These are phyloP conservation scores for Chromosphaera perkinsii DNA, from an alignment of 208 protist genomes.

Conservation along the genomic window DNA sequence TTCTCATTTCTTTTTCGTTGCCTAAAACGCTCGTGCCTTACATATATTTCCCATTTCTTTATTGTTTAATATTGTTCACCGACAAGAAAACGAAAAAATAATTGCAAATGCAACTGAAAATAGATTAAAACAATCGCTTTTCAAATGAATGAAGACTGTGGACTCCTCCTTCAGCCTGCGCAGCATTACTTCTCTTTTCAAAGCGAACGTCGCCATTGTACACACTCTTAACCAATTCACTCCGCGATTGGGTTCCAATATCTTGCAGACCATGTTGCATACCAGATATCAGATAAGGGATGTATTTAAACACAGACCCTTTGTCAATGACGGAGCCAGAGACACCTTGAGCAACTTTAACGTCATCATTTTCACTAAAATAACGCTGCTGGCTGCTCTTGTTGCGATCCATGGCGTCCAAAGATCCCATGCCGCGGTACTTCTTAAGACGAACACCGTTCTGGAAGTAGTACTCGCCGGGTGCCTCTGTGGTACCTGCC, in stretches of 20 bases:
- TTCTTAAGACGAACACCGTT: constrained; percentile 81
- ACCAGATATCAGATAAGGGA: constrained; percentile 78
- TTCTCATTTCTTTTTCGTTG: too few relatives aligned
- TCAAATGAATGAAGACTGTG: constrained; percentile 52
- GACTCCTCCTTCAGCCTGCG: constrained; percentile 80
- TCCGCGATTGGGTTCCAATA: constrained; percentile 69
- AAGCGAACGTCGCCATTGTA: constrained; percentile 81
- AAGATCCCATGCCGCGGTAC: constrained; percentile 88
- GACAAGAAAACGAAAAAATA: too few relatives aligned
- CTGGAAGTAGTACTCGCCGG: constrained; percentile 83
- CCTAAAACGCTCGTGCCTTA: too few relatives aligned
- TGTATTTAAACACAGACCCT: constrained; percentile 70
- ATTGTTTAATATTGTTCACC: too few relatives aligned
- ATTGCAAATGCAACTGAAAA: too few relatives aligned
- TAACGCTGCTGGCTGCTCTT: constrained; percentile 22
- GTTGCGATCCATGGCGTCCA: constrained; percentile 82
- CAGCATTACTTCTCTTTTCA: constrained; percentile 74
- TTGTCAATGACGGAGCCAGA: constrained; percentile 79
- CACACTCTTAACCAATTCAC: constrained; percentile 70
- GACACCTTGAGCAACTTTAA: constrained; percentile 84
- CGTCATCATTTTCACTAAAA: constrained; percentile 73
- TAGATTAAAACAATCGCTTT: background rate
- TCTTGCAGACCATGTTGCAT: constrained; percentile 85
- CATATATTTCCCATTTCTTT: too few relatives aligned
- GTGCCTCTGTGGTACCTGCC: constrained; percentile 78